Evolutionary conservation across 2,329 filamentous ascomycete genomes (phyloP).

Genomic region (Sordariomycetes sp.): DNA sequence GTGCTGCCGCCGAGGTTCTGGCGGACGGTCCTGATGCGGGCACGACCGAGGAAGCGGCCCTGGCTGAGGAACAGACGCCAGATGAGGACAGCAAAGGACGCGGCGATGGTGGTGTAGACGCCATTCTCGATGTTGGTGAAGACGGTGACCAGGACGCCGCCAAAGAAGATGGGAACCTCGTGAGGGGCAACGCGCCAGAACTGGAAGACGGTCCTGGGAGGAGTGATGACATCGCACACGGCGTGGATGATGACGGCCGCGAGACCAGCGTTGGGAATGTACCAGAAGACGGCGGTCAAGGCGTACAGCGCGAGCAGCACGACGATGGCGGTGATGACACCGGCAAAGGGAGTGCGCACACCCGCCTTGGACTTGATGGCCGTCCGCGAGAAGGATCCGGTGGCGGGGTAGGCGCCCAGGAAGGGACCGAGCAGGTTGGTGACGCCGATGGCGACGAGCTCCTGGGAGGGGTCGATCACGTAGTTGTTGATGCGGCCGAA

Average conservation of each 20-base stretch:
- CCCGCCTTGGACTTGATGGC: conserved; percentile 94
- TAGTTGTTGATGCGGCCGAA: conserved; percentile 78
- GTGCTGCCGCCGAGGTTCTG: conserved; percentile 56
- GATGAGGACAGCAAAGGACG: conserved; percentile 62
- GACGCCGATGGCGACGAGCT: conserved; percentile 69
- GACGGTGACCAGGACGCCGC: conserved; percentile 73
- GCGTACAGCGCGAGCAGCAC: conserved; percentile 81
- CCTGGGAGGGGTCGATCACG: conserved; percentile 70
- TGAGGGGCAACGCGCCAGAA: conserved; percentile 81
- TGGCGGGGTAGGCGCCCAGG: conserved; percentile 75
- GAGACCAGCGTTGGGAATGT: conserved; percentile 70
- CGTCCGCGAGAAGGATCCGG: conserved; percentile 82
- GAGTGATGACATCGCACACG: conserved; percentile 76
- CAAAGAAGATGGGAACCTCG: conserved; percentile 78
- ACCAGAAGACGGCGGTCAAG: conserved; percentile 76
- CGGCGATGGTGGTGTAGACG: conserved; percentile 70
- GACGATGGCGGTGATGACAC: conserved; percentile 73
- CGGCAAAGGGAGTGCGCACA: conserved; percentile 77
- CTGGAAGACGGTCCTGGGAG: conserved; percentile 74
- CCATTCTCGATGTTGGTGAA: conserved; percentile 78
- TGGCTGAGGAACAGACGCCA: conserved; percentile 72
- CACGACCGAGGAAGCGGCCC: conserved; percentile 70
- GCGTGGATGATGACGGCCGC: conserved; percentile 86
- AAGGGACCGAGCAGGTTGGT: conserved; percentile 70
- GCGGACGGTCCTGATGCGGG: conserved; percentile 78